Evolutionary conservation across 768 basidiomycete species (phyloP).

Genomic region (Coprinellus aureogranulatus): DNA sequence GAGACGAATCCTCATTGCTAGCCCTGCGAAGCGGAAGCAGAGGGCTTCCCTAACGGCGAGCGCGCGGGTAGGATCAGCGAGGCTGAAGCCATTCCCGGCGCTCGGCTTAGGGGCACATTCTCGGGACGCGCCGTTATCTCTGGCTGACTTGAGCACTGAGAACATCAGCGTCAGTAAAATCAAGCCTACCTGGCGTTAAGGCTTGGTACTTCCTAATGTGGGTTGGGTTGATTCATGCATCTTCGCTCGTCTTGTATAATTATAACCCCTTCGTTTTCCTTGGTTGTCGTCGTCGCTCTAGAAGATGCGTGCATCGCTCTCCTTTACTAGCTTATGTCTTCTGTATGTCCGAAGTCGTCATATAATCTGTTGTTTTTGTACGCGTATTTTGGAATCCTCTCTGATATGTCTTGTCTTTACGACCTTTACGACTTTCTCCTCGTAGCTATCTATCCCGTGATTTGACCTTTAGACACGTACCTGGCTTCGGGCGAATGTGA

Average conservation of each 20-base stretch:
- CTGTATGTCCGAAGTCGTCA: too few species aligned
- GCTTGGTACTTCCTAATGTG: neutral
- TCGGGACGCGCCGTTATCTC: conserved; percentile 26
- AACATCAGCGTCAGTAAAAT: conserved; percentile 37
- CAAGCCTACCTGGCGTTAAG: conserved; percentile 61
- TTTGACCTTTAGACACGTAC: conserved; percentile 16
- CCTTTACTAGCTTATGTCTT: too few species aligned
- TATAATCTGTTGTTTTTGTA: neutral
- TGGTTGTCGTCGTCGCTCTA: neutral
- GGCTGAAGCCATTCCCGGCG: conserved; percentile 24
- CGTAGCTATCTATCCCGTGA: neutral
- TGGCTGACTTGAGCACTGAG: conserved; percentile 35
- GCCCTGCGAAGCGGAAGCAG: conserved; percentile 61
- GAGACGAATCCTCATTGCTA: conserved; percentile 42
- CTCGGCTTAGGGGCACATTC: conserved; percentile 8
- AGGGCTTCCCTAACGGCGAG: conserved; percentile 51
- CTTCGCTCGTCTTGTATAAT: neutral
- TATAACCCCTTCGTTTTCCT: conserved; percentile 9
- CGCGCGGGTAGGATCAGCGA: conserved; percentile 18
- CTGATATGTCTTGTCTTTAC: conserved; percentile 11
- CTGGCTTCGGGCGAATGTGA: conserved; percentile 7
- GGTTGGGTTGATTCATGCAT: neutral
- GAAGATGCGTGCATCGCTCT: too few species aligned
- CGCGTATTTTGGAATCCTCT: conserved; percentile 5
- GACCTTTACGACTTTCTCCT: conserved; percentile 9